Base-by-base conservation (phyloP, 768 basidiomycete genomes). In the Coprinopsis sp. region DNA sequence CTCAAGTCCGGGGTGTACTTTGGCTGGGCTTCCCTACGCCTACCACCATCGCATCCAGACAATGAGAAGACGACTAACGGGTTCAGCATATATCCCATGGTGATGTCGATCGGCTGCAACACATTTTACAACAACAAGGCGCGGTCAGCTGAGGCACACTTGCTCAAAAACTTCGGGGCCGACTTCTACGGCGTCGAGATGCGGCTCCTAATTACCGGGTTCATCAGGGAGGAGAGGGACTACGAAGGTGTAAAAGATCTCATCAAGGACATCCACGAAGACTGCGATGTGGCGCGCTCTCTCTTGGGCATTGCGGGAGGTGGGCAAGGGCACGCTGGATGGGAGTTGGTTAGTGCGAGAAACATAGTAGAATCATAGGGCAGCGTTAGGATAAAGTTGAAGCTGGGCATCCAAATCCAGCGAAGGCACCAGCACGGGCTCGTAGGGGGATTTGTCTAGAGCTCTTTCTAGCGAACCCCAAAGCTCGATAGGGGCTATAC, bases 181-280 rank as follows among this genome's bases (percentile, higher is more conserved):
- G 58, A 59, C 52, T 61, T 63, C 55, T 63, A 63, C 52, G 61
- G 61, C 54, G 53, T 31, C 34, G 58, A 63, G 52, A 58, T 63
- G 59, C 61, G 61, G 37, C 41, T 63, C 47, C 23, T 55, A 29
- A 47, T 55, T 22, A 30, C 40, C 23, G 56, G 56, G 36, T 55
- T 55, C 54, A 55, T 58, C 47, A 53, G 54, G 50, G 42, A 53
- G 49, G 52, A 51, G 49, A 55, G 29, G 33, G 47, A 58, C 54
- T 60, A 56, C 49, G 16, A 42, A 16, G 25, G 21, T 1, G 10
- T 53, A 51, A 30, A 57, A 33, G 61, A 12, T 40, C 51, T 63
- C n/a, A 57, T 63, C 41, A 57, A 57, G 44, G 61, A 58, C 46
- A 63, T 63, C 54, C 30, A 43, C 14, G 4, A 57, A 42, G 62